phyloP scores from a whole-genome alignment of 768 basidiomycete genomes.

The Boletus subcaerulescens region DNA sequence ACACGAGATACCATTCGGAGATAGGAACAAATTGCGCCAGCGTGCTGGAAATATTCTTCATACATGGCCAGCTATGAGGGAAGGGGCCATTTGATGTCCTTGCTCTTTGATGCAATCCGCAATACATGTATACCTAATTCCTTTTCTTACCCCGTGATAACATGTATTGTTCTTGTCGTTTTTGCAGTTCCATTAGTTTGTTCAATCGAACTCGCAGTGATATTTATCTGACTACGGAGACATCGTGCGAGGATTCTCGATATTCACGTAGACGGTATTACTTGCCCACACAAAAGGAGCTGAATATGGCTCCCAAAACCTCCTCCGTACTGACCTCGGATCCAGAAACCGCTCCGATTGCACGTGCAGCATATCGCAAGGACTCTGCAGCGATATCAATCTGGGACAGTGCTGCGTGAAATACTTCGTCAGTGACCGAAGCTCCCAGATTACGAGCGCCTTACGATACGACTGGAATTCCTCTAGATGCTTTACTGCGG shows the following conservation, averaged over 20 bases:
- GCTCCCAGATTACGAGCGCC: slow-evolving; percentile 2
- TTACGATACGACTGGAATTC: slow-evolving; percentile 32
- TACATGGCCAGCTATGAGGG: slow-evolving; percentile 12
- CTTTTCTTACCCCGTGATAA: neutral
- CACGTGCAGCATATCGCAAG: slow-evolving; percentile 78
- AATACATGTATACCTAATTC: slow-evolving; percentile 4
- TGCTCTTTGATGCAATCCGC: neutral
- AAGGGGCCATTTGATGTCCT: neutral
- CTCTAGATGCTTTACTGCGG: slow-evolving; percentile 43
- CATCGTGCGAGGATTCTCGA: neutral
- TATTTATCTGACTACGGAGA: neutral
- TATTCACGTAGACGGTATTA: slow-evolving; percentile 22
- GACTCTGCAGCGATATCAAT: slow-evolving; percentile 85
- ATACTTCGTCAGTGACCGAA: neutral
- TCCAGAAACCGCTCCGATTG: slow-evolving; percentile 84
- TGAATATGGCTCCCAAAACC: slow-evolving; percentile 76
- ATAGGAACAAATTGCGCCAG: slow-evolving; percentile 24
- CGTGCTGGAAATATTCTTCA: slow-evolving; percentile 17
- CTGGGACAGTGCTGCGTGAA: slow-evolving; percentile 54
- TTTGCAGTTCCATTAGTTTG: neutral
- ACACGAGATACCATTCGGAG: slow-evolving; percentile 30
- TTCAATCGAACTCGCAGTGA: neutral
- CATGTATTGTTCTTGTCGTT: neutral
- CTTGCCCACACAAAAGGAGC: slow-evolving; percentile 89
- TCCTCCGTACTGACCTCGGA: slow-evolving; percentile 74